Evolutionary conservation across 768 basidiomycete genomes (phyloP), one percentile per base, ranked within the genome.

Genomic region (Chalciporus pseudorubinellus): DNA sequence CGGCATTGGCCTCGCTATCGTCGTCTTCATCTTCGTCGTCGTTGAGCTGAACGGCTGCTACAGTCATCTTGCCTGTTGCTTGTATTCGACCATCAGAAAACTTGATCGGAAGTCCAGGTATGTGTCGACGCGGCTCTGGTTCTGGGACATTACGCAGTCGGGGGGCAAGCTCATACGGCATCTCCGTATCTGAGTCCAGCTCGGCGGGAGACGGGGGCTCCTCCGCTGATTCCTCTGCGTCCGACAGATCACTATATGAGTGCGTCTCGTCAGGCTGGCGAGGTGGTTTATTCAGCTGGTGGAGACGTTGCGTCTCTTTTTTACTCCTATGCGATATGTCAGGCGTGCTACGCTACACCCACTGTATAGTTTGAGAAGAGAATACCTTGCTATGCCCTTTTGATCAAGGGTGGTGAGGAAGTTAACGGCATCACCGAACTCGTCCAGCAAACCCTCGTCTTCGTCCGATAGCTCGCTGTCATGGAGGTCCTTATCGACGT

Each of bases 41-140:
- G 16, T 74, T 62, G 34, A 53, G 46, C 28, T 67, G 52, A 20
- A 42, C 50, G 12, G 53, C 53, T 6, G 51, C 57, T 20, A 45
- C 42, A 34, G 58, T 67, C 42, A 65, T 58, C 39, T 62, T 72
- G 39, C 77, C 78, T 21, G 78, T 82, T 50, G 81, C 70, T 63
- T 85, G 81, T 56, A 98, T 78, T 53, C 80, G 81, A 1, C 95
- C 95, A 56, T 89, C 79, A 3, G 85, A 76, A 2, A 95, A 76
- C 69, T 97, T 98, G 62, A 95, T 94, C 10, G 95, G 92, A 26
- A 95, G 74, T 14, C 86, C 76, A 44, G 79, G 74, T 42, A 87
- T 75, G 41, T 75, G 77, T 51, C 76, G 74, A 33, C 74, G 75
- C 53, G 78, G 70, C 43, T 78, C 71, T 20, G 71, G 59, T 44